Evolutionary conservation across 106 monocot species (phyloP).

Genomic region (Hemerocallis citrina): DNA sequence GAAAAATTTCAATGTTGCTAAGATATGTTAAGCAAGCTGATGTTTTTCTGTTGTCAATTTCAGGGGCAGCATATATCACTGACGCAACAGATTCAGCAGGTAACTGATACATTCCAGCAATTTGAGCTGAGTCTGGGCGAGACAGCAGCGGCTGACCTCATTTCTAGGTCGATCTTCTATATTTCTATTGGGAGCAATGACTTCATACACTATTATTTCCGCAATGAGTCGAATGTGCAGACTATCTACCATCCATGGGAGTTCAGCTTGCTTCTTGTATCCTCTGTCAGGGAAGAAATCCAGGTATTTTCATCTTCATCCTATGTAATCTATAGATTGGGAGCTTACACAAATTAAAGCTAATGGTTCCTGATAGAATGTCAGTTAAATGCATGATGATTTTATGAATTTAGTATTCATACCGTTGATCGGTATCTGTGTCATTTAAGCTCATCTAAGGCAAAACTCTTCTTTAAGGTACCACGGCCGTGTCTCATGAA

Average conservation of each 20-base stretch:
- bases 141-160: slow-evolving; percentile 35
- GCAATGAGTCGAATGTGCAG: slow-evolving; percentile 47
- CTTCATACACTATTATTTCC: slow-evolving; percentile 80
- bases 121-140: slow-evolving; percentile 37
- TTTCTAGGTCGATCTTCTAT: slow-evolving; percentile 65
- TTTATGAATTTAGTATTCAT: too few species aligned
- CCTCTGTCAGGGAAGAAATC: slow-evolving; percentile 42
- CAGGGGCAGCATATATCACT: slow-evolving; percentile 75
- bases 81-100: slow-evolving; percentile 64
- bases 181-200: slow-evolving; percentile 89
- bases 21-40: too few species aligned
- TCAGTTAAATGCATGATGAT: too few species aligned
- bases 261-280: slow-evolving; percentile 48
- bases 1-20: too few species aligned
- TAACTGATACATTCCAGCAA: slow-evolving; percentile 52
- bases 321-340: too few species aligned
- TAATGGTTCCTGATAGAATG: too few species aligned
- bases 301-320: slow-evolving; percentile 36
- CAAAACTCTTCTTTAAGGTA: too few species aligned
- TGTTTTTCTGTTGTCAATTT: too few species aligned
- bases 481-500: too few species aligned
- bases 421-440: too few species aligned
- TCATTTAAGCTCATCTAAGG: too few species aligned
- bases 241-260: slow-evolving; percentile 56
- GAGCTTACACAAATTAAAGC: too few species aligned